These are phyloP conservation scores for Penicillium sp. DNA, from an alignment of 2,329 filamentous ascomycete genomes.

Conservation along the genomic window DNA sequence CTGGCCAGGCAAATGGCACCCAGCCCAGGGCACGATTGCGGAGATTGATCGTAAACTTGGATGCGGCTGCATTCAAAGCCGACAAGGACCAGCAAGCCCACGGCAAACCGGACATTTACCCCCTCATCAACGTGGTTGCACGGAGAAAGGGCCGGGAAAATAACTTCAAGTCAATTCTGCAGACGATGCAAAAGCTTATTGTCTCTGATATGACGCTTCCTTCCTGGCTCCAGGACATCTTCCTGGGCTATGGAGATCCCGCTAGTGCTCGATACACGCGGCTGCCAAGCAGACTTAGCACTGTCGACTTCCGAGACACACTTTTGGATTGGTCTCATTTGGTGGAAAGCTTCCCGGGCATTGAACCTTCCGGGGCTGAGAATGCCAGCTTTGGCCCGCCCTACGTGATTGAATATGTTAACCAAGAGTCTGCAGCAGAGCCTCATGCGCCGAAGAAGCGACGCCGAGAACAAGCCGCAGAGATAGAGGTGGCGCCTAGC, in stretches of 20 bases:
- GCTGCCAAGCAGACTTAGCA: conserved; percentile 72
- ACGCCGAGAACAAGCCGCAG: conserved; percentile 72
- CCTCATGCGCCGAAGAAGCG: conserved; percentile 77
- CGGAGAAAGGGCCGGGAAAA: conserved; percentile 85
- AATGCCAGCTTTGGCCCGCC: conserved; percentile 78
- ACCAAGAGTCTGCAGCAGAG: conserved; percentile 53
- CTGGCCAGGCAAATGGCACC: conserved; percentile 62
- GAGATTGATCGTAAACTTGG: conserved; percentile 76
- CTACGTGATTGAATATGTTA: conserved; percentile 73
- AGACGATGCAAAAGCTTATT: conserved; percentile 84
- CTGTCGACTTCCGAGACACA: conserved; percentile 87
- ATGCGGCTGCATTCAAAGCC: conserved; percentile 71
- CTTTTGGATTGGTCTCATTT: conserved; percentile 96
- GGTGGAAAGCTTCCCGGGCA: conserved; percentile 80
- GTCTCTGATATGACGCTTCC: conserved; percentile 83
- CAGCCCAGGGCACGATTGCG: conserved; percentile 59
- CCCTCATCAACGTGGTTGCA: conserved; percentile 79
- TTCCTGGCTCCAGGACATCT: conserved; percentile 92
- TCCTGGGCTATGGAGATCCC: conserved; percentile 95
- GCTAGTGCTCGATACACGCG: conserved; percentile 82
- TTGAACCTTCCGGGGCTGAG: conserved; percentile 74
- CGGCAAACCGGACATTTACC: conserved; percentile 77
- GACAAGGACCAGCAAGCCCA: conserved; percentile 67
- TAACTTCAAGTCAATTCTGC: conserved; percentile 91
- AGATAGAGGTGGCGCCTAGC: conserved; percentile 61